Evolutionary conservation across 2,329 filamentous ascomycete genomes (phyloP), one percentile per base, ranked within the genome.

Genomic region (Coniella lustricola): DNA sequence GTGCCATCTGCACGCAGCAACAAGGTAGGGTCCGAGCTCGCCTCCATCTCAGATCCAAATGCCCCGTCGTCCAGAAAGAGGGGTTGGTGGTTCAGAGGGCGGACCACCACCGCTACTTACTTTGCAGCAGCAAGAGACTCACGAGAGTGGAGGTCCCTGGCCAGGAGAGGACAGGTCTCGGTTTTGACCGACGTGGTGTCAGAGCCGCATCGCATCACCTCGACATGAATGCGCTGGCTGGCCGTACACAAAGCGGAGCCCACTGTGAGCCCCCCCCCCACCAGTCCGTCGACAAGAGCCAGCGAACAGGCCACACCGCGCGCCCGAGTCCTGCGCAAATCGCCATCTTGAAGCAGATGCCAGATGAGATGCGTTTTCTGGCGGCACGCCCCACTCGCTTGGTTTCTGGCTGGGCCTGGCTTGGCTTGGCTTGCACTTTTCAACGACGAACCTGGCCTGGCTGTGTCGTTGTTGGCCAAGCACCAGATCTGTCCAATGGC

Each of bases 161-260:
- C 25, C 25, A 29, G 25, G 25, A 29, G 25, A 29, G 25, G 25
- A 29, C 25, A 29, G 25, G 25, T 5, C 17, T 41, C 38, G 38
- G 38, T 41, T 21, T 41, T 41, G 21, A n/a, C 38, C 38, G 38
- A 41, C 13, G 16, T n/a, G 13, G 4, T 16, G 34, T 36, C 34
- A 34, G 5, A 12, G 13, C n/a, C n/a, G n/a, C n/a, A 36, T 21
- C 22, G 38, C 38, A 41, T 41, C 38, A 18, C 20, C 38, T 41
- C 29, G 14, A 41, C 38, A 41, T 41, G 38, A n/a, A 25, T 41
- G 38, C 22, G 38, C 17, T 41, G 34, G n/a, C 34, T n/a, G n/a
- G n/a, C n/a, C n/a, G n/a, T 36, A 36, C 34, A n/a, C n/a, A 8
- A 8, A 9, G 34, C 34, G n/a, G n/a, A 16, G 34, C 13, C 14